Conservation (phyloP, 495 filamentous ascomycete genomes). For the Penicillium paradoxum region DNA sequence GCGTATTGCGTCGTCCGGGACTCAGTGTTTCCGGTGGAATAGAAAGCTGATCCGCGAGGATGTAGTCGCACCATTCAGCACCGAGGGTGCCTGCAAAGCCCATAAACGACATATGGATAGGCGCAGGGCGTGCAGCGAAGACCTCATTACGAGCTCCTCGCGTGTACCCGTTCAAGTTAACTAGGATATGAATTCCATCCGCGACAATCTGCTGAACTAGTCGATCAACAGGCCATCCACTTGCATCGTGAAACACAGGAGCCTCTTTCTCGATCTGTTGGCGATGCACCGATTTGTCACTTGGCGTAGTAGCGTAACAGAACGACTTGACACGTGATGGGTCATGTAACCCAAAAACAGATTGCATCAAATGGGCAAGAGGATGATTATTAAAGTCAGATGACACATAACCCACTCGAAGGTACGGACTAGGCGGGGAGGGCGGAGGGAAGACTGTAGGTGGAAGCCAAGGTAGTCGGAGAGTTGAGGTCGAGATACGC, state of each 20-base stretch:
- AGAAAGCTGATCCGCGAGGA: conserved; percentile 84
- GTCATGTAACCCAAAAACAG: conserved; percentile 91
- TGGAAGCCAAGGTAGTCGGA: conserved; percentile 83
- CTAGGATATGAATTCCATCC: conserved; percentile 94
- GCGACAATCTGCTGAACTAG: conserved; percentile 84
- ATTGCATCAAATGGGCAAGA: conserved; percentile 96
- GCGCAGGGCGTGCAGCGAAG: conserved; percentile 90
- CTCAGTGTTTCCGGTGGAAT: conserved; percentile 79
- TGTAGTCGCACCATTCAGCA: conserved; percentile 98
- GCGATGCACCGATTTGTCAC: conserved; percentile 86
- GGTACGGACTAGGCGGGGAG: conserved; percentile 69
- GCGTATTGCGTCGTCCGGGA: conserved; percentile 67
- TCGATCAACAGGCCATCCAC: conserved; percentile 76
- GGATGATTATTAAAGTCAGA: conserved; percentile 99
- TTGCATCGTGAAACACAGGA: conserved; percentile 87
- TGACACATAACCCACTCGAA: conserved; percentile 93
- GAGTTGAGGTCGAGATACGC: conserved; percentile 83
- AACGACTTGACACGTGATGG: conserved; percentile 68
- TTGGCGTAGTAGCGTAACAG: conserved; percentile 95
- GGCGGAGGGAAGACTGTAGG: conserved; percentile 77
- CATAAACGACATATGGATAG: conserved; percentile 99
- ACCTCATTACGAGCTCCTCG: conserved; percentile 95
- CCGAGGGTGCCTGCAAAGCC: conserved; percentile 95
- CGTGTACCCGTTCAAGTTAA: conserved; percentile 97
- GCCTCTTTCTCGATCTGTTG: conserved; percentile 93